Evolutionary conservation across 345 rosid genomes (phyloP), one percentile per base, ranked within the genome.

Genomic region (Eucalyptus camaldulensis): DNA sequence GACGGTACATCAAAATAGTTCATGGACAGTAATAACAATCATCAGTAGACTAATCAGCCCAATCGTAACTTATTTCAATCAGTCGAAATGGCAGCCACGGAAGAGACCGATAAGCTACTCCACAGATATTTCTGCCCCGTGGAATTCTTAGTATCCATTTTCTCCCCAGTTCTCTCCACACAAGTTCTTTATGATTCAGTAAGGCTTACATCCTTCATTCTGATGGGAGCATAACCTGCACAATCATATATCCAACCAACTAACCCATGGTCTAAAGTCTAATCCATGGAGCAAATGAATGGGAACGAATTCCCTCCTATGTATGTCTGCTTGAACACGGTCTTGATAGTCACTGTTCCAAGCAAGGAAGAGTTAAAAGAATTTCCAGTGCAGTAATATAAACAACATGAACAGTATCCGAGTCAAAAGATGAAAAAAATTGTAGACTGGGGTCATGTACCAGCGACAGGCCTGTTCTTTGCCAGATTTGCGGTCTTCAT

Each of bases 81-180:
- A 10, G 72, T 65, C 47, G 62, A 51, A 17, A 51, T 51, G 56
- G 97, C 98, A 88, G 97, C 90, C 76, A 97, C 99, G 6, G 98
- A 93, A 22, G 99, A 96, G 80, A 96, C 99, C 95, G 96, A 92
- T 69, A 97, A 96, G 91, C 98, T 1, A 97, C 98, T 5, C 99
- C 99, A 88, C 98, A 96, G n/a, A 96, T 86, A 89, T 97, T 96
- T 90, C 95, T 94, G 49, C 98, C 98, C 88, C 91, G 95, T 97
- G 95, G 92, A 97, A 95, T 90, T 94, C 95, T 93, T 97, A 97
- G 91, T 50, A 97, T 33, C 99, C 99, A 8, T 88, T 94, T 94
- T 97, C 98, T 53, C 99, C 99, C 99, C 99, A 97, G 87, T 19
- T 92, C 83, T 93, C 95, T 47, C 99, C 99, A 98, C 99, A 96